Conservation (phyloP, 129 eudicot genomes). For the Scalesia atractyloides region DNA sequence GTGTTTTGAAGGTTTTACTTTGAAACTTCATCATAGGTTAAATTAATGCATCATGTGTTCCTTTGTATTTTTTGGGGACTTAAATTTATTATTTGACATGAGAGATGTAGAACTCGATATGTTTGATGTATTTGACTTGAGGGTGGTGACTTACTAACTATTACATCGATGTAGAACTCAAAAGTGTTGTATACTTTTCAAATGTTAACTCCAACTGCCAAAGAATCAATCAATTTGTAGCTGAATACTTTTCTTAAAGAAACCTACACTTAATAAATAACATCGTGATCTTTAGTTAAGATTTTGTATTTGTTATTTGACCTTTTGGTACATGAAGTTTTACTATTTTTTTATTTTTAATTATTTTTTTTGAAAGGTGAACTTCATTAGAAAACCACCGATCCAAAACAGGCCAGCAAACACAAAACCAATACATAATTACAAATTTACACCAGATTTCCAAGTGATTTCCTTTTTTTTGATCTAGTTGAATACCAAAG, state of each 20-base stretch:
- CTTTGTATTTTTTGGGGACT: slow-evolving; percentile 22
- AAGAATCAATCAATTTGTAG: too few relatives aligned
- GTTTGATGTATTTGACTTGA: slow-evolving; percentile 2
- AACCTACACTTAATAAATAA: not conserved
- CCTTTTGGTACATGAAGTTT: not conserved
- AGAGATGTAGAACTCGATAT: slow-evolving; percentile 27
- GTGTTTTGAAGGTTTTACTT: slow-evolving; percentile 30
- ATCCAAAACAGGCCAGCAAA: too few relatives aligned
- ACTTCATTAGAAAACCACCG: too few relatives aligned
- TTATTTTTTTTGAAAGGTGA: too few relatives aligned
- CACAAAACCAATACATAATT: too few relatives aligned
- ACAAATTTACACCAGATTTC: too few relatives aligned
- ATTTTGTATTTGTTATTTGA: slow-evolving; percentile 24
- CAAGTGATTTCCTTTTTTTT: too few relatives aligned
- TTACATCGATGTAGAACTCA: slow-evolving; percentile 12
- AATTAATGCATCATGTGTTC: slow-evolving; percentile 25
- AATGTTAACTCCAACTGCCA: too few relatives aligned
- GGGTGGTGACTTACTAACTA: too few relatives aligned
- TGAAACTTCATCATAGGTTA: slow-evolving; percentile 26
- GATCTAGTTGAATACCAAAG: too few relatives aligned
- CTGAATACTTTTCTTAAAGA: not conserved
- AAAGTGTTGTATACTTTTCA: too few relatives aligned
- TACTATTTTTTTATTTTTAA: too few relatives aligned
- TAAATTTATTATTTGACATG: slow-evolving; percentile 31
- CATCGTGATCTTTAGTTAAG: slow-evolving; percentile 20